Evolutionary conservation across 495 filamentous ascomycete genomes (phyloP).

Genomic region (Rhizodiscina lignyota): DNA sequence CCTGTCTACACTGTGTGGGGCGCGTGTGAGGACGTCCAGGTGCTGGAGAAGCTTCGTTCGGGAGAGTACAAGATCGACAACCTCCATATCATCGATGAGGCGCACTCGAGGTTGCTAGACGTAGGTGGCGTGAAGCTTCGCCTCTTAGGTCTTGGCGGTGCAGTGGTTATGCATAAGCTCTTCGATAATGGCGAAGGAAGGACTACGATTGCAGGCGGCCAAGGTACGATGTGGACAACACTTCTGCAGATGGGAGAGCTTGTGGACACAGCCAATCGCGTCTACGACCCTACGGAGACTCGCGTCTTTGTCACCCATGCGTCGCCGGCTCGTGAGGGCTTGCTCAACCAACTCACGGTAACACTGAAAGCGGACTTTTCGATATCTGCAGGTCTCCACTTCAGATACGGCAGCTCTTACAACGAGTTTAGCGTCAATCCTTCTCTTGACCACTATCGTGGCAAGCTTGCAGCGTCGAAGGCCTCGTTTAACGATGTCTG

Average conservation of each 20-base stretch:
- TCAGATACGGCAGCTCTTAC: constrained; percentile 97
- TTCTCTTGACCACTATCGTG: constrained; percentile 93
- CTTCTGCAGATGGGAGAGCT: constrained; percentile 96
- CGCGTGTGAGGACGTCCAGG: constrained; percentile 95
- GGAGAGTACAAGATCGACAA: constrained; percentile 97
- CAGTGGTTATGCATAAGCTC: constrained; percentile 99
- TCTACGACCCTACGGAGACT: constrained; percentile 98
- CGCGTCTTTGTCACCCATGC: constrained; percentile 95
- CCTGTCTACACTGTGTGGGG: constrained; percentile 99
- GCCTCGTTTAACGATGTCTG: constrained; percentile 98
- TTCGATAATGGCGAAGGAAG: constrained; percentile 98
- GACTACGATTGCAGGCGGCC: constrained; percentile 94
- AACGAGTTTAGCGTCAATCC: constrained; percentile 99
- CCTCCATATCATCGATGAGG: constrained; percentile 95
- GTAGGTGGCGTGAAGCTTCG: constrained; percentile 92
- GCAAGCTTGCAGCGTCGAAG: constrained; percentile 98
- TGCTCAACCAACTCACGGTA: constrained; percentile 95
- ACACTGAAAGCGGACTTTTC: constrained; percentile 98
- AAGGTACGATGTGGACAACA: constrained; percentile 99
- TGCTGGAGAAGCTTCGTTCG: constrained; percentile 94
- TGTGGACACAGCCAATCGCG: constrained; percentile 92
- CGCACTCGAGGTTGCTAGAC: constrained; percentile 84
- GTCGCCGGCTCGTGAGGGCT: constrained; percentile 88
- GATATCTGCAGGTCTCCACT: constrained; percentile 92
- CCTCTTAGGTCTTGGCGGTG: constrained; percentile 83